These are phyloP conservation scores for Linum usitatissimum DNA, from an alignment of 345 rosid genomes.

Conservation along the genomic window DNA sequence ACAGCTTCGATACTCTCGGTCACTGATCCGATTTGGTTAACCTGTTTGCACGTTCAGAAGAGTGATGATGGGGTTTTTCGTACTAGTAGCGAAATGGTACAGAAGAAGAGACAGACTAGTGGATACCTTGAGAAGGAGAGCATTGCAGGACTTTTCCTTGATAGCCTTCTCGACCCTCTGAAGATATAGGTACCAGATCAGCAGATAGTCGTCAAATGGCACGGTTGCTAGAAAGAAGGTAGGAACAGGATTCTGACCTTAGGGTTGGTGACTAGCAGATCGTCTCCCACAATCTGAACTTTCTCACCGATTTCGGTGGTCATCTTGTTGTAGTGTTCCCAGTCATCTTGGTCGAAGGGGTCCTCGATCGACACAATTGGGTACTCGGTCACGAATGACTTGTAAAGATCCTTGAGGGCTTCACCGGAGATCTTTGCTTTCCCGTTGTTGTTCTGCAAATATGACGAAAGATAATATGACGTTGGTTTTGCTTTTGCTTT, in stretches of 20 bases:
- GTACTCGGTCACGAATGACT: constrained; percentile 44
- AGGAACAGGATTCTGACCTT: constrained; percentile 24
- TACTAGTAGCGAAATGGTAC: too few species aligned
- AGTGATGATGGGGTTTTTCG: too few species aligned
- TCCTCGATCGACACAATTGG: constrained; percentile 64
- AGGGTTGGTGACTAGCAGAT: constrained; percentile 63
- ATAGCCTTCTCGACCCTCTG: constrained; percentile 57
- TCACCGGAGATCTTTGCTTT: constrained; percentile 54
- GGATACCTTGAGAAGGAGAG: constrained; percentile 44
- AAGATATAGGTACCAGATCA: not conserved
- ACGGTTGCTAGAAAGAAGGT: not conserved
- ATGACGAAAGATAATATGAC: not conserved
- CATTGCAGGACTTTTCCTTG: constrained; percentile 41
- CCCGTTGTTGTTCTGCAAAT: constrained; percentile 50
- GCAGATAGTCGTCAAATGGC: not conserved
- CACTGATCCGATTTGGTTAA: constrained; percentile 47
- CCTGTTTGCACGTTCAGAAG: constrained; percentile 18
- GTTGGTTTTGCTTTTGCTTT: not conserved
- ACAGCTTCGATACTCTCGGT: constrained; percentile 51
- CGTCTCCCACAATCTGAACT: constrained; percentile 65
- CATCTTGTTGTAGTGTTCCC: constrained; percentile 49
- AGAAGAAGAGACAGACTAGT: too few species aligned
- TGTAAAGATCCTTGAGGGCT: constrained; percentile 46
- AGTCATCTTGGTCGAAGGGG: constrained; percentile 68
- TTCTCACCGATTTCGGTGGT: constrained; percentile 47